Percentiles rank a stretch among this genome's conserved stretches.
Evolutionary conservation across 2,329 filamentous ascomycete species (phyloP).

Genomic region (Colletotrichum noveboracense): DNA sequence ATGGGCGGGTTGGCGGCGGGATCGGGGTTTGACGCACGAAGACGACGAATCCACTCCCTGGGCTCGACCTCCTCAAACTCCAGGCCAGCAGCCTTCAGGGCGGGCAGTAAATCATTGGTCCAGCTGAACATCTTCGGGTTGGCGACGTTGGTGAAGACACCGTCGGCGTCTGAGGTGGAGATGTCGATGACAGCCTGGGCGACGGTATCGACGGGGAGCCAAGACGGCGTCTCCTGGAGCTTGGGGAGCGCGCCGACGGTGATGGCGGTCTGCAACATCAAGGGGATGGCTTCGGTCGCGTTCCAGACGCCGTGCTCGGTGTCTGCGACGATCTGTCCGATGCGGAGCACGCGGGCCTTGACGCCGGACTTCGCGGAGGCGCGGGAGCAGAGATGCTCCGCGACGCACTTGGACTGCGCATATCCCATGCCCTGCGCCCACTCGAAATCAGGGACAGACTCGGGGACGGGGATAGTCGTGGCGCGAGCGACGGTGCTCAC

Average conservation of each 20-base stretch:
- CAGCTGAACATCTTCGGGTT: conserved; percentile 55
- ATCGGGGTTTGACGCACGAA: conserved; percentile 49
- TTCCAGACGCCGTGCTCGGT: conserved; percentile 55
- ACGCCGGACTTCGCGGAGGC: conserved; percentile 36
- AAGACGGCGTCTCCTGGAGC: conserved; percentile 48
- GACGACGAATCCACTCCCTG: conserved; percentile 46
- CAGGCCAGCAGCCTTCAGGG: conserved; percentile 47
- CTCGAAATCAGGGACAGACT: conserved; percentile 37
- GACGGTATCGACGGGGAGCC: conserved; percentile 52
- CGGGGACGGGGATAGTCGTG: conserved; percentile 33
- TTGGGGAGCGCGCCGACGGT: conserved; percentile 49
- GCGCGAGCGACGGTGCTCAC: conserved; percentile 47
- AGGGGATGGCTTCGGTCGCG: conserved; percentile 53
- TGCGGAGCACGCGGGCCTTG: conserved; percentile 42
- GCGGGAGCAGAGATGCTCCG: conserved; percentile 40
- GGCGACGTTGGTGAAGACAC: conserved; percentile 51
- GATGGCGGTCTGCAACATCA: conserved; percentile 52
- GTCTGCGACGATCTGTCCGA: conserved; percentile 58
- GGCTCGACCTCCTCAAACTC: conserved; percentile 48
- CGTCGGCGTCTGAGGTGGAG: conserved; percentile 29
- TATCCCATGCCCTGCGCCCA: conserved; percentile 49
- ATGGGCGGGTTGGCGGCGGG: conserved; percentile 53
- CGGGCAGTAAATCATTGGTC: conserved; percentile 54
- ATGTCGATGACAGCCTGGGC: conserved; percentile 46
- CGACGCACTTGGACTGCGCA: conserved; percentile 45